Conservation (phyloP, 1,139 yeast species). For the Sugiyamaella sp. region DNA sequence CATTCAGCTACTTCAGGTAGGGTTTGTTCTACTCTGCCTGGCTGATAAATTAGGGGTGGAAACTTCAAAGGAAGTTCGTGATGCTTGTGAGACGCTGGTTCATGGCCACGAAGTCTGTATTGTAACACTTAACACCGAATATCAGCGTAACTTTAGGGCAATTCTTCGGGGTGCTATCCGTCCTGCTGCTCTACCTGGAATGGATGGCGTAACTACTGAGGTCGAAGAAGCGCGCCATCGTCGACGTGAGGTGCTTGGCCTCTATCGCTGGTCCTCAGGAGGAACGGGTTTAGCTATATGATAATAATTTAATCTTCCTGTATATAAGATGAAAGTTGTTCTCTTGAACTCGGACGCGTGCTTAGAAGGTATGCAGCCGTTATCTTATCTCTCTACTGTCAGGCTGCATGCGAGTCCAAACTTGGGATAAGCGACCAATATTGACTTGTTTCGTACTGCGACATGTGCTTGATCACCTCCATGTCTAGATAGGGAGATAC, state of each 20-base stretch:
- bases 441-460: background rate
- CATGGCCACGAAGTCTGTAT: constrained; percentile 43
- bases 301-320: constrained; percentile 4
- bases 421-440: background rate
- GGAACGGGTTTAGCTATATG: constrained; percentile 38
- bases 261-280: constrained; percentile 38
- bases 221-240: constrained; percentile 33
- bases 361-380: background rate
- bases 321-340: too few relatives aligned
- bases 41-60: constrained; percentile 38
- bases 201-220: constrained; percentile 24
- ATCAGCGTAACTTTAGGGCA: constrained; percentile 40
- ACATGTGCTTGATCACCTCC: background rate
- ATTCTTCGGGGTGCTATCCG: constrained; percentile 37
- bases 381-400: background rate
- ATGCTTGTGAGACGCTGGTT: constrained; percentile 39
- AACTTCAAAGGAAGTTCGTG: constrained; percentile 39
- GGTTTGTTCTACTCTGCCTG: constrained; percentile 34
- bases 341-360: too few relatives aligned
- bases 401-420: background rate
- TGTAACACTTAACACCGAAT: constrained; percentile 41
- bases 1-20: constrained; percentile 39
- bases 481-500: too few relatives aligned
- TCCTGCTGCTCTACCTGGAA: constrained; percentile 18
- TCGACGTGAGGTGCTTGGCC: constrained; percentile 37